These are phyloP conservation scores for Annona cherimola DNA, from an alignment of 164 flowering plant species.

Conservation along the genomic window DNA sequence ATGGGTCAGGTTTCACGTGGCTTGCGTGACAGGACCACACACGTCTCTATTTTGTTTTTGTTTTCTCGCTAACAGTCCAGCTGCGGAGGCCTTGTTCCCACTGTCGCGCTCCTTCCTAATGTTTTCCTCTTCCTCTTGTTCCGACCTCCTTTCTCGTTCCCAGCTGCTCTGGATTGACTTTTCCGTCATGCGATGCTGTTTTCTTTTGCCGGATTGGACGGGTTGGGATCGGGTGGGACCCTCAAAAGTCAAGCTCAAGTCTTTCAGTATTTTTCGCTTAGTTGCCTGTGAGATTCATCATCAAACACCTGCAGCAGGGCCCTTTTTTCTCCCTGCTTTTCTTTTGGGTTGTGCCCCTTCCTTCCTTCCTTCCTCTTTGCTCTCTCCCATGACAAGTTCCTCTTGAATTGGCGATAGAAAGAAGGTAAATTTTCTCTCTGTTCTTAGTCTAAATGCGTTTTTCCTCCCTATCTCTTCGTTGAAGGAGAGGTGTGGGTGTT, in stretches of 20 bases:
- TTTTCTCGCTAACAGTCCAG: no score
- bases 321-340: neutral
- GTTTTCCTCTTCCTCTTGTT: no score
- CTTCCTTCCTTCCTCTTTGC: neutral
- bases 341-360: neutral
- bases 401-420: neutral
- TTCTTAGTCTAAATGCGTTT: neutral
- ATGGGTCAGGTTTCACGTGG: no score
- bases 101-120: no score
- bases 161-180: conserved; percentile 41
- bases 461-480: neutral
- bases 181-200: conserved; percentile 32
- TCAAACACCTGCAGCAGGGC: neutral
- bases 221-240: neutral
- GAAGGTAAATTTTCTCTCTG: neutral
- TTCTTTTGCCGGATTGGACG: neutral
- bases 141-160: conserved; percentile 8
- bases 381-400: neutral
- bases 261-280: neutral
- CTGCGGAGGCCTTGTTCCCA: no score
- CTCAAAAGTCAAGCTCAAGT: neutral
- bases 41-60: no score
- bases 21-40: no score
- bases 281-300: neutral
- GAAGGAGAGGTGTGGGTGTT: no score